A percentile compares a stretch with the other conserved stretches of the same genome.
Evolutionary conservation across 2,329 filamentous ascomycete species (phyloP).

Genomic region (Tolypocladium cylindrosporum): DNA sequence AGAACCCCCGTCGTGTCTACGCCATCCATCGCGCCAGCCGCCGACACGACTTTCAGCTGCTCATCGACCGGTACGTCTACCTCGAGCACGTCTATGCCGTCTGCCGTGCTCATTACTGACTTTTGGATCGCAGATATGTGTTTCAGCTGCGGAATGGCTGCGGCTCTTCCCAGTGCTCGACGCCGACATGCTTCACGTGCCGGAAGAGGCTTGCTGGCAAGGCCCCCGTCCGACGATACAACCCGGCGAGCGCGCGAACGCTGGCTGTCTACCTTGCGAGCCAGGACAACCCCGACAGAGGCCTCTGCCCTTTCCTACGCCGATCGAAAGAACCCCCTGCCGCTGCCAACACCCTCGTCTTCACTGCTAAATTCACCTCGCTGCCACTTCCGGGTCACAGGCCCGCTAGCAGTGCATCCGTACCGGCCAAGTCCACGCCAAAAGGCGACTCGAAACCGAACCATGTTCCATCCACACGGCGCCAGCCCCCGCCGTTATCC

Average conservation of each 20-base stretch:
- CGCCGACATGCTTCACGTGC: slow-evolving; percentile 71
- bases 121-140: slow-evolving; percentile 51
- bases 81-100: not conserved
- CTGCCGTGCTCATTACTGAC: not conserved
- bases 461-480: not conserved
- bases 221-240: slow-evolving; percentile 68
- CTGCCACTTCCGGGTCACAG: slow-evolving; percentile 1
- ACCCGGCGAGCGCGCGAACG: slow-evolving; percentile 69
- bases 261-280: slow-evolving; percentile 73
- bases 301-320: slow-evolving; percentile 50
- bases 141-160: slow-evolving; percentile 78
- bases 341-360: slow-evolving; percentile 36
- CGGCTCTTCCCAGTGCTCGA: slow-evolving; percentile 56
- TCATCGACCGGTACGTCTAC: slow-evolving; percentile 52
- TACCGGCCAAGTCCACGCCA: not conserved
- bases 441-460: not conserved
- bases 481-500: not conserved
- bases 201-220: slow-evolving; percentile 57
- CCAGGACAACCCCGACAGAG: slow-evolving; percentile 63
- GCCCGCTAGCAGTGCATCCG: not conserved
- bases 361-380: slow-evolving; percentile 21
- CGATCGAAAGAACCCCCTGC: slow-evolving; percentile 32
- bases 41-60: slow-evolving; percentile 52
- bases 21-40: slow-evolving; percentile 50
- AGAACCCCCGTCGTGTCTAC: slow-evolving; percentile 52